phyloP scores from a whole-genome alignment of 106 monocot species.

The Acanthochlamys bracteata region DNA sequence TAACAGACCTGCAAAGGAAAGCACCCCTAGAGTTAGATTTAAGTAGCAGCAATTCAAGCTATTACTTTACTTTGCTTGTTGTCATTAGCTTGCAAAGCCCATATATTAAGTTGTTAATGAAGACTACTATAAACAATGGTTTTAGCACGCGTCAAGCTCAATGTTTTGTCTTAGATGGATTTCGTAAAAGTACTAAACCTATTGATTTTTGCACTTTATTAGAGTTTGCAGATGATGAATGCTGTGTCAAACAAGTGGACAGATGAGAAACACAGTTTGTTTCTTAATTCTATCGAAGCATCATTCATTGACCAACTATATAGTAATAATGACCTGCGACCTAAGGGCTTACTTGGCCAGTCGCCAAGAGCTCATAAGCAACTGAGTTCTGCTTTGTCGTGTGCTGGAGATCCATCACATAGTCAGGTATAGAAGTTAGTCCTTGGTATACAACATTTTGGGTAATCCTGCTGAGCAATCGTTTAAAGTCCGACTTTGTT shows the following conservation, averaged over 20 bases:
- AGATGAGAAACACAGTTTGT: slow-evolving; percentile 70
- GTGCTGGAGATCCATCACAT: slow-evolving; percentile 10
- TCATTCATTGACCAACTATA: slow-evolving; percentile 78
- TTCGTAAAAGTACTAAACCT: background rate
- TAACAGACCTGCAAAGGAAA: too few relatives aligned
- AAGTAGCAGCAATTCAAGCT: too few relatives aligned
- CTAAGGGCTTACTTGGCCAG: slow-evolving; percentile 25
- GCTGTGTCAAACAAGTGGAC: slow-evolving; percentile 56
- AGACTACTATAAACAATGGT: too few relatives aligned
- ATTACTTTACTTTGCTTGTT: too few relatives aligned
- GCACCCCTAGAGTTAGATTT: too few relatives aligned
- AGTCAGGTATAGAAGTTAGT: slow-evolving; percentile 30
- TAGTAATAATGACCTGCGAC: slow-evolving; percentile 12
- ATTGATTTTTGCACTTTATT: background rate
- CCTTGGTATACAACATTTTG: background rate
- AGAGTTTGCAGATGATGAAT: slow-evolving; percentile 25
- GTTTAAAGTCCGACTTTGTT: background rate
- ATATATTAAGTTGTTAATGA: too few relatives aligned
- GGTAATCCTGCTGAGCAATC: background rate
- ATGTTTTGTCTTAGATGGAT: too few relatives aligned
- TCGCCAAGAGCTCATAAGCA: slow-evolving; percentile 25
- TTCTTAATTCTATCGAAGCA: slow-evolving; percentile 81
- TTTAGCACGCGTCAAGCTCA: too few relatives aligned
- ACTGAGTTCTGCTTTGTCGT: slow-evolving; percentile 11
- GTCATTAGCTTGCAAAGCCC: too few relatives aligned